Evolutionary conservation across 139 green algal genomes (phyloP).

Genomic region (Chlamydomonas eustigma): DNA sequence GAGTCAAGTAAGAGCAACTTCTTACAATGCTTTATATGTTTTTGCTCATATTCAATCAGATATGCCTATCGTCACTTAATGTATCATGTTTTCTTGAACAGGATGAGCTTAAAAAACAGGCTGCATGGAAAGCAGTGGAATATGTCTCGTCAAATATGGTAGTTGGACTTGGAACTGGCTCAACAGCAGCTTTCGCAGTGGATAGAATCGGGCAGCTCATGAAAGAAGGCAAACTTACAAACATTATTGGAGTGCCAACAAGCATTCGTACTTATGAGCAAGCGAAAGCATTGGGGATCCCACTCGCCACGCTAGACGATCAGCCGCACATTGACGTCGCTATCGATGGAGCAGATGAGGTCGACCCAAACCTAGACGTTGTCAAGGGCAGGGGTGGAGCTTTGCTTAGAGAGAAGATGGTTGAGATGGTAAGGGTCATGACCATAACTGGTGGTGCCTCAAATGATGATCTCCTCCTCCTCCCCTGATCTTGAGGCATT

Average conservation of each 20-base stretch:
- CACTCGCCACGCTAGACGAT: constrained; percentile 92
- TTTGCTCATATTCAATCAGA: too few species aligned
- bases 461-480: too few species aligned
- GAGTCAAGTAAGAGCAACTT: background rate
- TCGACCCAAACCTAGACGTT: constrained; percentile 94
- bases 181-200: constrained; percentile 98
- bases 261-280: constrained; percentile 92
- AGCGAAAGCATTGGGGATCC: constrained; percentile 83
- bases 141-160: constrained; percentile 97
- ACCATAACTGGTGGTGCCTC: too few species aligned
- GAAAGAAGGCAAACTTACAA: constrained; percentile 82
- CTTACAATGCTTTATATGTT: too few species aligned
- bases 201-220: constrained; percentile 93
- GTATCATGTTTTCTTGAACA: too few species aligned
- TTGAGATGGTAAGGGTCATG: constrained; percentile 72
- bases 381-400: constrained; percentile 97
- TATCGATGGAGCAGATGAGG: constrained; percentile 81
- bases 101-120: constrained; percentile 95
- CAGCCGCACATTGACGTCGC: constrained; percentile 93
- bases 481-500: too few species aligned
- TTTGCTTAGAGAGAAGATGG: constrained; percentile 99
- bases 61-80: background rate
- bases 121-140: constrained; percentile 92
- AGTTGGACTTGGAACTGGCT: constrained; percentile 95
- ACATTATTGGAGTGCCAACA: constrained; percentile 96